Conservation (phyloP, 108 stramenopile species). For the Parmales sp. region DNA sequence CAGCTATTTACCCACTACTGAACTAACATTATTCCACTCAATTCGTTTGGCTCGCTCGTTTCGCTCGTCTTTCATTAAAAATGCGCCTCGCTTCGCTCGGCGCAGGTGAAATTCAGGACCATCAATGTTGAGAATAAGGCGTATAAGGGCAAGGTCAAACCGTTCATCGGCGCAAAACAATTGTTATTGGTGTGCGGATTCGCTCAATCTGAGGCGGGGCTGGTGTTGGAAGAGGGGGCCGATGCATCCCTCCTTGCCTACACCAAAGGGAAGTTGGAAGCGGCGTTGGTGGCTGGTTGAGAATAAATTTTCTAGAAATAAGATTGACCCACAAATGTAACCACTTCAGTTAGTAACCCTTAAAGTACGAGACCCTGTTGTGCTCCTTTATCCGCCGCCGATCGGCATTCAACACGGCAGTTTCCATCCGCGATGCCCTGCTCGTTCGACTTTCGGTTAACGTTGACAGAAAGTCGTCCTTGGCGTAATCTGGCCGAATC, state of each 20-base stretch:
- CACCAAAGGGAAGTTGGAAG: constrained; percentile 60
- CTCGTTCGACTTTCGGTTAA: neutral
- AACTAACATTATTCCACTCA: too few species aligned
- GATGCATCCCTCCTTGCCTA: constrained; percentile 43
- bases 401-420: too few species aligned
- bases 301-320: neutral
- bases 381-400: too few species aligned
- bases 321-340: too few species aligned
- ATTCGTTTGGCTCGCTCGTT: too few species aligned
- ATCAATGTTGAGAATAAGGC: constrained; percentile 91
- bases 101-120: constrained; percentile 45
- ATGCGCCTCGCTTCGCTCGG: neutral
- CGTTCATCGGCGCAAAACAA: constrained; percentile 64
- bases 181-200: constrained; percentile 72
- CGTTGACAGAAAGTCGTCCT: neutral
- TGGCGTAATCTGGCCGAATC: neutral
- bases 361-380: too few species aligned
- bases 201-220: constrained; percentile 38
- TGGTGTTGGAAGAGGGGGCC: constrained; percentile 48
- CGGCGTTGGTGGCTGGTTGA: constrained; percentile 42
- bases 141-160: constrained; percentile 73
- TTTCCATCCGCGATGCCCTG: constrained; percentile 1
- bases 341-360: too few species aligned
- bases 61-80: too few species aligned
- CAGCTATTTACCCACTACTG: too few species aligned